These are phyloP conservation scores for Telfairia occidentalis DNA, from an alignment of 331 rosid genomes.

Conservation along the genomic window DNA sequence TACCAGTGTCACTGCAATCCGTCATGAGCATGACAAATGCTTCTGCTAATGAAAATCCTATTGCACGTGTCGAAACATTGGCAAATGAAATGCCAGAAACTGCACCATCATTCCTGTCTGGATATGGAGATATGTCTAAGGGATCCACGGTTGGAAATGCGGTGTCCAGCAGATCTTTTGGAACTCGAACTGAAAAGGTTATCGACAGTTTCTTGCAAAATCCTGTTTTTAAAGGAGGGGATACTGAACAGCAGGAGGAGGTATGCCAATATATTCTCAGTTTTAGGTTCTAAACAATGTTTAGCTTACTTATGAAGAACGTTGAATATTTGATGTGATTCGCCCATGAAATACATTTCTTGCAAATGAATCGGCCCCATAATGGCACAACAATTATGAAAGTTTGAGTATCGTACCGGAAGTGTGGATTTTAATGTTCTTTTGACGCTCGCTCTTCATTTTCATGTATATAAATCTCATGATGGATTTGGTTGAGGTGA, in stretches of 20 bases:
- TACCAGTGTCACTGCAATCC: conserved; percentile 48
- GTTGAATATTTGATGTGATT: background rate
- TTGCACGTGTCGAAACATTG: conserved; percentile 35
- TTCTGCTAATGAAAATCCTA: conserved; percentile 26
- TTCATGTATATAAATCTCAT: background rate
- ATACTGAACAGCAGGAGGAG: conserved; percentile 28
- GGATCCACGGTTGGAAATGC: conserved; percentile 34
- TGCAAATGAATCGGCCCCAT: background rate
- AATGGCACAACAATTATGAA: background rate
- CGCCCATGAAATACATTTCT: background rate
- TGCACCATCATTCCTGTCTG: conserved; percentile 28
- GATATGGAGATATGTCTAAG: conserved; percentile 28
- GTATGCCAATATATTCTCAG: conserved; percentile 25
- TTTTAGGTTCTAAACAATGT: background rate
- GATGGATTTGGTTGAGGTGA: background rate
- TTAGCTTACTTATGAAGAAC: background rate
- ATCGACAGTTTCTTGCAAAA: conserved; percentile 56
- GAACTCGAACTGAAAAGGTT: conserved; percentile 71
- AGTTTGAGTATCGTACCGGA: background rate
- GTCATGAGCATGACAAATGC: conserved; percentile 27
- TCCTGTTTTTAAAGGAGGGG: conserved; percentile 67
- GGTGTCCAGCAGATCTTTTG: conserved; percentile 21
- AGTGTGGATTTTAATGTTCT: background rate
- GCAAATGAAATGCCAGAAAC: conserved; percentile 29
- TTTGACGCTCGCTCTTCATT: background rate